phyloP scores from a whole-genome alignment of 2,329 filamentous ascomycete genomes.

The Claviceps quebecensis region DNA sequence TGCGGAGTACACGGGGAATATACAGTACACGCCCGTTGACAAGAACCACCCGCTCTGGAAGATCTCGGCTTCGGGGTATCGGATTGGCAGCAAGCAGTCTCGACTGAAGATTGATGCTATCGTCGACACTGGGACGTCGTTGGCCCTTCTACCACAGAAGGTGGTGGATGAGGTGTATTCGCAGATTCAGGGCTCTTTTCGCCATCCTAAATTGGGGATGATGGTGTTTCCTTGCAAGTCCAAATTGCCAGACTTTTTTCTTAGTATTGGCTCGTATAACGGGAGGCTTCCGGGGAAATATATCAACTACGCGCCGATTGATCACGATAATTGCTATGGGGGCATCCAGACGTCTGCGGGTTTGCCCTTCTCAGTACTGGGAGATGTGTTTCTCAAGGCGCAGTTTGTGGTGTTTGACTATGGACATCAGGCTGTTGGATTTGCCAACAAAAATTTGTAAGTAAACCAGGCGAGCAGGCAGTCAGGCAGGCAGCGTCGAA shows the following conservation, averaged over 20 bases:
- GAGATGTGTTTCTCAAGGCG: slow-evolving; percentile 29
- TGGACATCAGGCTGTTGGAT: slow-evolving; percentile 18
- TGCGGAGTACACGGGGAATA: slow-evolving; percentile 39
- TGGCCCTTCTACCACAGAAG: slow-evolving; percentile 41
- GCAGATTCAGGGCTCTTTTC: slow-evolving; percentile 35
- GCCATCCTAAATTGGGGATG: slow-evolving; percentile 33
- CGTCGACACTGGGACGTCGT: slow-evolving; percentile 58
- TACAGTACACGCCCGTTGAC: slow-evolving; percentile 41
- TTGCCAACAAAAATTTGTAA: slow-evolving; percentile 22
- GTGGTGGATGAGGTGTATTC: slow-evolving; percentile 47
- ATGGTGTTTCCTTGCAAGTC: slow-evolving; percentile 44
- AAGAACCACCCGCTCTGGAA: slow-evolving; percentile 45
- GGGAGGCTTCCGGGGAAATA: slow-evolving; percentile 23
- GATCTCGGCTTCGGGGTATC: slow-evolving; percentile 42
- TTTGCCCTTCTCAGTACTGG: slow-evolving; percentile 24
- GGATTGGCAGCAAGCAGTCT: slow-evolving; percentile 25
- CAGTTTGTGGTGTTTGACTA: slow-evolving; percentile 30
- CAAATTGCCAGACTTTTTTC: slow-evolving; percentile 29
- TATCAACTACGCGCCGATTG: slow-evolving; percentile 22
- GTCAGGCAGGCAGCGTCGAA: slow-evolving; percentile 31
- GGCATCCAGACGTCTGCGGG: slow-evolving; percentile 23
- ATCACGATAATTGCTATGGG: slow-evolving; percentile 19
- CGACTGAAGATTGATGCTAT: slow-evolving; percentile 30
- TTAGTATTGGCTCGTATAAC: slow-evolving; percentile 20
- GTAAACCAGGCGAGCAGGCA: background rate